Conservation (phyloP, 306 rosid genomes). For the Alnus glutinosa region DNA sequence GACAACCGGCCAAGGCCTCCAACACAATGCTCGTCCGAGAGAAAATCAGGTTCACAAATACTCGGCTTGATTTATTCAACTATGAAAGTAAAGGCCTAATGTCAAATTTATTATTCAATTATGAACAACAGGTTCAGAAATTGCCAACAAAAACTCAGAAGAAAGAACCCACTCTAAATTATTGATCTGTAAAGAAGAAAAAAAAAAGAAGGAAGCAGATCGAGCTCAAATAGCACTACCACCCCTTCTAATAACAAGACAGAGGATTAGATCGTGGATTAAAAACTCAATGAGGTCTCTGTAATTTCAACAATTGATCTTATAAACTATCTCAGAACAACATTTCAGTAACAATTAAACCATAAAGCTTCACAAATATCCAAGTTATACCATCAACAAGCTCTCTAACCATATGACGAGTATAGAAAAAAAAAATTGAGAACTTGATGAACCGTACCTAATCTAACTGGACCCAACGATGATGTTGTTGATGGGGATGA, state of each 20-base stretch:
- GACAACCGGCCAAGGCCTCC: too few species aligned
- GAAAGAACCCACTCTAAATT: background rate
- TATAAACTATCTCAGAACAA: background rate
- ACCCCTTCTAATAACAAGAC: background rate
- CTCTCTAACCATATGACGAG: background rate
- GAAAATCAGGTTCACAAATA: too few species aligned
- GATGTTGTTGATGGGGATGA: constrained; percentile 80
- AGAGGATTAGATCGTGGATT: background rate
- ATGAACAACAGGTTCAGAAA: too few species aligned
- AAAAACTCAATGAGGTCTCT: background rate
- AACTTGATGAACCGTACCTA: background rate
- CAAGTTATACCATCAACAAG: background rate
- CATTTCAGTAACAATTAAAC: background rate
- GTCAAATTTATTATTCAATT: too few species aligned
- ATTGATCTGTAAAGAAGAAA: background rate
- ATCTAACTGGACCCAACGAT: constrained; percentile 80
- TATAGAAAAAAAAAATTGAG: too few species aligned
- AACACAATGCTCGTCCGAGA: too few species aligned
- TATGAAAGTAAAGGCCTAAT: too few species aligned
- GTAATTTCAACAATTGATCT: background rate
- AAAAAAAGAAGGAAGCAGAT: background rate
- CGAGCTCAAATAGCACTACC: background rate
- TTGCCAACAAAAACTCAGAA: too few species aligned
- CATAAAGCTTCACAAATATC: background rate
- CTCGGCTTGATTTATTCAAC: too few species aligned